Percentiles rank a stretch among this genome's conserved stretches.
These are phyloP conservation scores for Arthrobotrys pseudoclavata DNA, from an alignment of 2,329 filamentous ascomycete genomes.

Conservation along the genomic window DNA sequence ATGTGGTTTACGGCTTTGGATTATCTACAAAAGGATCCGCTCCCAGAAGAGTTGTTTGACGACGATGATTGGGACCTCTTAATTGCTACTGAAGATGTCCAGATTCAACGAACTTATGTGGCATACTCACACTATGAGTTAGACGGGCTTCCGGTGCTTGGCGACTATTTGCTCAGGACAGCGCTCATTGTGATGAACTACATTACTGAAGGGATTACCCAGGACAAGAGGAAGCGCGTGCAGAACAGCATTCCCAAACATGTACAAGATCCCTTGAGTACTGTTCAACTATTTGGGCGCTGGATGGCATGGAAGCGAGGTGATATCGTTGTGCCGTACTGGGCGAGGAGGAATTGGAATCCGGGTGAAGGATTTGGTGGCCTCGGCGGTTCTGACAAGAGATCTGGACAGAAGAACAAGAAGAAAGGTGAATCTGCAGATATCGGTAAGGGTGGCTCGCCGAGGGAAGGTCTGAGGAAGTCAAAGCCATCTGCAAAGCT, in stretches of 20 bases:
- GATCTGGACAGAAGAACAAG: constrained; percentile 34
- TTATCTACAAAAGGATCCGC: constrained; percentile 75
- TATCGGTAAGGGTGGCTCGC: constrained; percentile 47
- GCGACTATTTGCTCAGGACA: constrained; percentile 62
- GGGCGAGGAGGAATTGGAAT: constrained; percentile 72
- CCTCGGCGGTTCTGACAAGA: constrained; percentile 18
- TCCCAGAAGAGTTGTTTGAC: constrained; percentile 72
- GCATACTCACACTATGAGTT: constrained; percentile 62
- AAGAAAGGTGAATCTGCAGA: constrained; percentile 45
- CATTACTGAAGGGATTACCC: constrained; percentile 71
- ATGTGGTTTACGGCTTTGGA: constrained; percentile 77
- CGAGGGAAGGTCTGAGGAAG: constrained; percentile 53
- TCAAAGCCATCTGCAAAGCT: constrained; percentile 54
- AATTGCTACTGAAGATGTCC: constrained; percentile 75
- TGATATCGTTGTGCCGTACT: constrained; percentile 74
- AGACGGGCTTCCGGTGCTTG: constrained; percentile 62
- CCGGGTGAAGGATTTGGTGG: constrained; percentile 65
- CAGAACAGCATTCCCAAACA: constrained; percentile 75
- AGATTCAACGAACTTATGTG: constrained; percentile 73
- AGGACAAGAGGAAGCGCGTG: constrained; percentile 73
- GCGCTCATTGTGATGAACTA: constrained; percentile 62
- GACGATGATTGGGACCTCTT: constrained; percentile 70
- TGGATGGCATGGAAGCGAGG: constrained; percentile 79
- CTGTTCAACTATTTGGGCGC: constrained; percentile 73
- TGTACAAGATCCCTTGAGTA: constrained; percentile 73